A percentile compares a stretch with the other conserved stretches of the same genome.
phyloP scores from a whole-genome alignment of 2,329 filamentous ascomycete genomes.

The Venturia oleaginea region DNA sequence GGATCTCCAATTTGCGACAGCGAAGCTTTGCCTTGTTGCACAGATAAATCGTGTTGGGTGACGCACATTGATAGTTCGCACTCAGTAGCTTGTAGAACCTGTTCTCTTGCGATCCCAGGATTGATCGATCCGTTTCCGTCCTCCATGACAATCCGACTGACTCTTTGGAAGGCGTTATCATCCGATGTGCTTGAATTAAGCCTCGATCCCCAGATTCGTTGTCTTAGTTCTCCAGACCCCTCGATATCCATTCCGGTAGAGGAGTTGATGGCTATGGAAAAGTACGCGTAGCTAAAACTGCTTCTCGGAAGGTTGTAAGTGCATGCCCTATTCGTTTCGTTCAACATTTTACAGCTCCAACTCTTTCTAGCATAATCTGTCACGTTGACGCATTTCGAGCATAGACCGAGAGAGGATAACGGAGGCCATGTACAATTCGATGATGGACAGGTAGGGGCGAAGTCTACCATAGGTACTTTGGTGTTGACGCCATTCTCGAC shows the following conservation, averaged over 20 bases:
- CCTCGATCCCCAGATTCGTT: not conserved
- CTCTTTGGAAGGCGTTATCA: not conserved
- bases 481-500: not conserved
- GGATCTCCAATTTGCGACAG: not conserved
- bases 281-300: not conserved
- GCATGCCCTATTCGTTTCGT: not conserved
- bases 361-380: not conserved
- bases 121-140: not conserved
- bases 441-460: slow-evolving; percentile 12
- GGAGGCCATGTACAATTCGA: slow-evolving; percentile 14
- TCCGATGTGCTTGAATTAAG: not conserved
- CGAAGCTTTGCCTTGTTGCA: not conserved
- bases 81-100: not conserved
- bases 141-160: not conserved
- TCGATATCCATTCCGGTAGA: not conserved
- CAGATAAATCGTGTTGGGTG: not conserved
- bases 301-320: slow-evolving; percentile 1
- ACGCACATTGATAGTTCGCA: slow-evolving; percentile 4
- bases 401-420: slow-evolving; percentile 15
- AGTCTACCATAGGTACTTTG: not conserved
- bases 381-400: slow-evolving; percentile 13
- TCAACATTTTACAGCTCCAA: not conserved
- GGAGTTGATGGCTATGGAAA: not conserved
- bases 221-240: not conserved
- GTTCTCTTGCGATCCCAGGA: not conserved